phyloP scores from a whole-genome alignment of 2,329 filamentous ascomycete species.

The Emergomyces orientalis region DNA sequence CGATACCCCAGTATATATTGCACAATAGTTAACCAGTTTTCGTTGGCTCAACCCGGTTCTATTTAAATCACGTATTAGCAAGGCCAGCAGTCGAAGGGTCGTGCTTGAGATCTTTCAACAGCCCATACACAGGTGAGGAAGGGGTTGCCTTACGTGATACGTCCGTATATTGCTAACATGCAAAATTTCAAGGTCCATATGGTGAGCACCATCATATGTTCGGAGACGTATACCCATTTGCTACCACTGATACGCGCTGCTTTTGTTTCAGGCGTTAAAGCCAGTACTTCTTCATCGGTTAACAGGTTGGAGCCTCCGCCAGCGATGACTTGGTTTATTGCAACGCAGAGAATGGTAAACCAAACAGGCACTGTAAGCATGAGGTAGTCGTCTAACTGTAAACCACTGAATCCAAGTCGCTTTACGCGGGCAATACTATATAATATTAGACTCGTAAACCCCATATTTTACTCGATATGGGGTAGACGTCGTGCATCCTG shows the following conservation, averaged over 20 bases:
- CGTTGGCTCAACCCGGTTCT: constrained; percentile 28
- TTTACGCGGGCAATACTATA: constrained; percentile 32
- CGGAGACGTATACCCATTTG: constrained; percentile 54
- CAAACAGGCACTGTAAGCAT: constrained; percentile 47
- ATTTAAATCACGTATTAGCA: neutral
- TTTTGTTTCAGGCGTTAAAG: constrained; percentile 41
- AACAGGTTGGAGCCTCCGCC: constrained; percentile 53
- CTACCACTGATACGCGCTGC: constrained; percentile 42
- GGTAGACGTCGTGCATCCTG: constrained; percentile 21
- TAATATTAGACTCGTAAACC: neutral
- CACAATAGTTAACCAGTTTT: constrained; percentile 30
- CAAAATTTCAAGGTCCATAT: constrained; percentile 47
- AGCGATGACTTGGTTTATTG: constrained; percentile 46
- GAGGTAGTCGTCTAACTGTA: constrained; percentile 49
- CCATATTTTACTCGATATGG: constrained; percentile 23
- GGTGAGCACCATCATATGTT: constrained; percentile 52
- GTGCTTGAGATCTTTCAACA: neutral
- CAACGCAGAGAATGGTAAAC: constrained; percentile 48
- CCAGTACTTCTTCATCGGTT: constrained; percentile 37
- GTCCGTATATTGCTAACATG: constrained; percentile 45
- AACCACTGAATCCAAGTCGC: constrained; percentile 39
- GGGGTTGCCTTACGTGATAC: constrained; percentile 36
- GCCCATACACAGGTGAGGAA: neutral
- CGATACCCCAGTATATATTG: constrained; percentile 36
- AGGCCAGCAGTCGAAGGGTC: neutral